Conservation (phyloP, 1,284 basidiomycete genomes). For the Trametes pubescens region DNA sequence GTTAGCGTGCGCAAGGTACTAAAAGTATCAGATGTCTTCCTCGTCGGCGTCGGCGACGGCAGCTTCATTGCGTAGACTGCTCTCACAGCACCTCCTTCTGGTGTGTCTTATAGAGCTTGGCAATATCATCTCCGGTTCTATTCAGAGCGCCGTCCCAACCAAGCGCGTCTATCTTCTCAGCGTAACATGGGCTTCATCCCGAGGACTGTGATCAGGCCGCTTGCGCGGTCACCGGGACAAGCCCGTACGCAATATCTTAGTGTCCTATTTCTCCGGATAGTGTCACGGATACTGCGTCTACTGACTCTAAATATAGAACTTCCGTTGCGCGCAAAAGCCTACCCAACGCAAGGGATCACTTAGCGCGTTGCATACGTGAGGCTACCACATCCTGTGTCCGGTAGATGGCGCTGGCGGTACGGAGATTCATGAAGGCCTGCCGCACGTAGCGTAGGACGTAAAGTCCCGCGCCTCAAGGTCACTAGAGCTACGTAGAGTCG, state of each 20-base stretch:
- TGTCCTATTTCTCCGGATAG: background rate
- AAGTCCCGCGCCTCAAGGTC: background rate
- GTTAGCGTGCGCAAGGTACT: background rate
- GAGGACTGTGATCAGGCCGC: background rate
- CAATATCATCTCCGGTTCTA: no score
- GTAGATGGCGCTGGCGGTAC: background rate
- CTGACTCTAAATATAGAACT: background rate
- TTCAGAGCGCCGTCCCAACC: background rate
- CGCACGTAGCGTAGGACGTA: background rate
- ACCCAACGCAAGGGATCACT: background rate
- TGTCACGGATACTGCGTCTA: background rate
- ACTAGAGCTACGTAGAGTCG: background rate
- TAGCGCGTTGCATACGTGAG: background rate
- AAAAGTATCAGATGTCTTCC: background rate
- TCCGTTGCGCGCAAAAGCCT: background rate
- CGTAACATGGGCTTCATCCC: background rate
- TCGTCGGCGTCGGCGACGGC: no score
- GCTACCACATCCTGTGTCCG: background rate
- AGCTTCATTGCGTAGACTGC: no score
- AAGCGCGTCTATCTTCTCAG: background rate
- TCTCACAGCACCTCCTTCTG: no score
- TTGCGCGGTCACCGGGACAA: background rate
- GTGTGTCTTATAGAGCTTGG: no score
- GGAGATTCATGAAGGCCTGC: background rate
- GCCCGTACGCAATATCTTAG: background rate